Evolutionary conservation across 495 filamentous ascomycete genomes (phyloP), one percentile per base, ranked within the genome.

Genomic region (Penicillium steckii): DNA sequence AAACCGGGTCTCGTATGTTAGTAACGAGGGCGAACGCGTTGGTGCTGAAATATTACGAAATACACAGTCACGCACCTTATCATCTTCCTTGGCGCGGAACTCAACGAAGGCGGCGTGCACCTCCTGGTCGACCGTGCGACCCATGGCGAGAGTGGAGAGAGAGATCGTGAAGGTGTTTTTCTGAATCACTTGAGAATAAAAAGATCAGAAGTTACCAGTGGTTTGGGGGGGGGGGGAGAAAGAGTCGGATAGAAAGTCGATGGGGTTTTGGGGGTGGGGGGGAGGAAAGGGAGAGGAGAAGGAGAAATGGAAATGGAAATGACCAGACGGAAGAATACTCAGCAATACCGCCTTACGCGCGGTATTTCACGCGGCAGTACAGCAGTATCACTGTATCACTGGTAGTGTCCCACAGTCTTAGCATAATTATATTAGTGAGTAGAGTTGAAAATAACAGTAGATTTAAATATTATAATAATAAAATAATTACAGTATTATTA

Each of bases 51-150:
- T 70, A 71, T 75, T 73, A 75, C 74, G 71, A 74, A 72, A 75
- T 72, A 75, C 70, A 50, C 56, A 69, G 65, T 71, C 66, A 76
- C 72, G 62, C 71, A 80, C 78, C 76, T 81, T 81, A 66, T 81
- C 78, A 67, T 80, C 77, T 72, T 81, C 78, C 67, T 81, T 81
- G 70, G 78, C 78, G 66, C 78, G 75, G 59, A 81, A 81, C 67
- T 81, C 78, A 64, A 81, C 76, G 64, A 79, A 81, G 55, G 78
- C 77, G 56, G 77, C 75, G 65, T 81, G 78, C 53, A 81, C 78
- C 59, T 80, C 77, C 60, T 77, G 76, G 67, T 81, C 78, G 60
- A 80, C 78, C 25, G 77, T 81, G 43, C 78, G 76, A 65, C 78
- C 78, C 78, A 81, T 81, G 44, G 50, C 74, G 65, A 46, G 57